These are phyloP conservation scores for Dissophora ornata DNA, from an alignment of 192 early-diverging fungal species.

Conservation along the genomic window DNA sequence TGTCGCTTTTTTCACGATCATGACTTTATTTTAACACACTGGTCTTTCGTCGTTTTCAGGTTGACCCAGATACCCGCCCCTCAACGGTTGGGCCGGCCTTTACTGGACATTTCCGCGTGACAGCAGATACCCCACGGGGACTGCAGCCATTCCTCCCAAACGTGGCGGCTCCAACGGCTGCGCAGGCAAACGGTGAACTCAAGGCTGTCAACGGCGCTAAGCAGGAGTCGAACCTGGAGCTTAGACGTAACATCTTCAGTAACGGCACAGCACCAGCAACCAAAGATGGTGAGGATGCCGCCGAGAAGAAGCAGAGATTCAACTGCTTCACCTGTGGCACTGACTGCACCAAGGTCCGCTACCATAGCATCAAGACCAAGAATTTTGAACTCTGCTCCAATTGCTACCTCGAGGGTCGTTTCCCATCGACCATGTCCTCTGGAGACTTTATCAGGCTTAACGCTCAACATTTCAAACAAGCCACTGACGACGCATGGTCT, in stretches of 20 bases:
- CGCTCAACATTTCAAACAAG: slow-evolving; percentile 59
- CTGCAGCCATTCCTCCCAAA: slow-evolving; percentile 90
- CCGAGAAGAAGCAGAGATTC: slow-evolving; percentile 51
- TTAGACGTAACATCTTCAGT: slow-evolving; percentile 60
- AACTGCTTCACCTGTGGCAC: slow-evolving; percentile 89
- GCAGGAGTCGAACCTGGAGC: slow-evolving; percentile 60
- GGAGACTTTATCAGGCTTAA: slow-evolving; percentile 90
- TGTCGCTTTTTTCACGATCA: neutral
- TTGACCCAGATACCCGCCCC: slow-evolving; percentile 92
- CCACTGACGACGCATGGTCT: slow-evolving; percentile 79
- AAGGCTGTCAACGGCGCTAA: slow-evolving; percentile 26
- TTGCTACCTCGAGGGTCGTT: slow-evolving; percentile 94
- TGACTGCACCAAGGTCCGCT: slow-evolving; percentile 82
- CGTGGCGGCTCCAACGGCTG: slow-evolving; percentile 34
- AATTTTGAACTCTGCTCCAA: slow-evolving; percentile 85
- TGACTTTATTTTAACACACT: no score
- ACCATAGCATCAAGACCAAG: slow-evolving; percentile 81
- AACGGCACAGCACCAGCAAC: slow-evolving; percentile 33
- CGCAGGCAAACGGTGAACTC: slow-evolving; percentile 37
- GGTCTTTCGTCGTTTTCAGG: no score
- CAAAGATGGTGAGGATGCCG: slow-evolving; percentile 55
- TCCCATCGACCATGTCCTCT: slow-evolving; percentile 82
- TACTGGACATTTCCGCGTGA: slow-evolving; percentile 96
- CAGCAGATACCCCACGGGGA: slow-evolving; percentile 88
- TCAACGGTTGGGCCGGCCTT: slow-evolving; percentile 91